phyloP scores from a whole-genome alignment of 163 green algal species.

The Chlorella variabilis region DNA sequence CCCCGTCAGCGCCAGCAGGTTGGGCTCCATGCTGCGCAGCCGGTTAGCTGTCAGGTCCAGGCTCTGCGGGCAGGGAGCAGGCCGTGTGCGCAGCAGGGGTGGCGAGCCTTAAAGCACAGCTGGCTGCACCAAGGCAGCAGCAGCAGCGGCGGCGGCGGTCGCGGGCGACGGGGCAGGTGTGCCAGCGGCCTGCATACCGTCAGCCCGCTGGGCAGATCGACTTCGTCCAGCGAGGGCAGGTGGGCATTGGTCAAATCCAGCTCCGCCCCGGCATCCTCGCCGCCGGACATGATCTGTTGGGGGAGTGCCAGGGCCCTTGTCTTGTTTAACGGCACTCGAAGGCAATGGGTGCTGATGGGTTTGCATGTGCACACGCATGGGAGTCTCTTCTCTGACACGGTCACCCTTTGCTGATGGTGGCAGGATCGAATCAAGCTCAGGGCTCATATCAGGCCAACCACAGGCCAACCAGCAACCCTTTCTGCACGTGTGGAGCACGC shows the following conservation, averaged over 20 bases:
- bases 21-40: conserved; percentile 71
- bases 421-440: too few species aligned
- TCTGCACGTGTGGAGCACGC: too few species aligned
- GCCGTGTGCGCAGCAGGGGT: neutral
- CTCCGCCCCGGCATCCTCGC: conserved; percentile 26
- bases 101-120: too few species aligned
- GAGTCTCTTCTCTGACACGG: too few species aligned
- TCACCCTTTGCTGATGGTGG: too few species aligned
- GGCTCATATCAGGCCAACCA: too few species aligned
- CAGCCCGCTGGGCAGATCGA: conserved; percentile 58
- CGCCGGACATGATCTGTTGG: neutral
- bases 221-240: conserved; percentile 60
- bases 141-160: too few species aligned
- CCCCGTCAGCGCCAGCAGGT: conserved; percentile 72
- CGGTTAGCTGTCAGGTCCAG: conserved; percentile 90
- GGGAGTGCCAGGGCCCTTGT: too few species aligned
- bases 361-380: too few species aligned
- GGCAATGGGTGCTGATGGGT: too few species aligned
- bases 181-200: conserved; percentile 53
- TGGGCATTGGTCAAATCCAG: conserved; percentile 87
- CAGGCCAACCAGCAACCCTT: too few species aligned
- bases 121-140: neutral
- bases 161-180: neutral
- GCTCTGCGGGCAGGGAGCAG: conserved; percentile 46
- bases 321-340: too few species aligned